phyloP scores from a whole-genome alignment of 78 protist species.

The Dictyostelium discoideum region DNA sequence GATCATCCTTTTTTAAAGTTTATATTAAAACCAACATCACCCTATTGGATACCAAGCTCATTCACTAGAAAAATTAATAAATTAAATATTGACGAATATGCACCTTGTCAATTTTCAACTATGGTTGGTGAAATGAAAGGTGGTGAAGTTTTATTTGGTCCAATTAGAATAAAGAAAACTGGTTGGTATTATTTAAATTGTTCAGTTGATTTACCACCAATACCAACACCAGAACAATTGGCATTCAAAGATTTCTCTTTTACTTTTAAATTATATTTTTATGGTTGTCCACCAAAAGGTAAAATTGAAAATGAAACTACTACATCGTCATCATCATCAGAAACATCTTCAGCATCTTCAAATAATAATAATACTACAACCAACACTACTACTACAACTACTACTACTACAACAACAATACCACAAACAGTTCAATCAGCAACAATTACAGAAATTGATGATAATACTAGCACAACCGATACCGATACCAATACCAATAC shows the following conservation, averaged over 20 bases:
- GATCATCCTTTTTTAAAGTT: conserved; percentile 49
- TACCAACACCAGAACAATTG: conserved; percentile 22
- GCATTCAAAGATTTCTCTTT: conserved; percentile 51
- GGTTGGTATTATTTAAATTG: conserved; percentile 60
- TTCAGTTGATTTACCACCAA: conserved; percentile 42
- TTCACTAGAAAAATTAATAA: conserved; percentile 58
- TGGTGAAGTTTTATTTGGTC: conserved; percentile 66
- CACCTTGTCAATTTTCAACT: conserved; percentile 51
- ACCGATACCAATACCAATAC: neutral
- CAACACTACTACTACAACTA: neutral
- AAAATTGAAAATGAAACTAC: neutral
- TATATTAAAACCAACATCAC: conserved; percentile 18
- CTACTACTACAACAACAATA: neutral
- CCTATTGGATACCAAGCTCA: conserved; percentile 59
- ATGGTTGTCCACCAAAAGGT: conserved; percentile 72
- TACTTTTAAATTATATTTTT: conserved; percentile 47
- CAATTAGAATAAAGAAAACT: conserved; percentile 60
- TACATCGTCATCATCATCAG: neutral
- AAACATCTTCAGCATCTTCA: neutral
- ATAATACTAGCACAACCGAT: neutral
- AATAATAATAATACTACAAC: neutral
- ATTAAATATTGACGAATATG: conserved; percentile 35
- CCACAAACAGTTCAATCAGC: too few species aligned
- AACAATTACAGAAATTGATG: neutral
- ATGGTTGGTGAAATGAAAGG: conserved; percentile 10